A percentile compares a stretch with the other conserved stretches of the same genome.
Conservation (phyloP, 1,284 basidiomycete genomes). For the Sporisorium scitamineum region DNA sequence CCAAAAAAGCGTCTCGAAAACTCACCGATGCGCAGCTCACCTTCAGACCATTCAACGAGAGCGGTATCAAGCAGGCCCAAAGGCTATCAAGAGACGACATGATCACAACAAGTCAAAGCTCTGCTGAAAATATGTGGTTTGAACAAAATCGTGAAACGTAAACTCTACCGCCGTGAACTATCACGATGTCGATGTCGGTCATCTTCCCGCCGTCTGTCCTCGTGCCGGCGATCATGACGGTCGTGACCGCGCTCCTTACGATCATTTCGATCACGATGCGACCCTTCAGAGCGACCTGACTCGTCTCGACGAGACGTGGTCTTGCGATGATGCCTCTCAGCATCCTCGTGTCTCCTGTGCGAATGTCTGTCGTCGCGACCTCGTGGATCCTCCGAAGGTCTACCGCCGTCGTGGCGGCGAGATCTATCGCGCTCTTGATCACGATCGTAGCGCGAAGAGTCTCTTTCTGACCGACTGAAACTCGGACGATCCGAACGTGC, state of each 20-base stretch:
- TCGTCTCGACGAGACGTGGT: slow-evolving; percentile 20
- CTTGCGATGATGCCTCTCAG: slow-evolving; percentile 16
- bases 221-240: slow-evolving; percentile 5
- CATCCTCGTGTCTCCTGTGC: slow-evolving; percentile 8
- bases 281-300: slow-evolving; percentile 14
- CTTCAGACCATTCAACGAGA: too few species aligned
- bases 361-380: slow-evolving; percentile 15
- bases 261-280: slow-evolving; percentile 7
- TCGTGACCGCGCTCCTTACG: slow-evolving; percentile 11
- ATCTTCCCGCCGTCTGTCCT: slow-evolving; percentile 8
- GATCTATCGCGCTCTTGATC: not conserved
- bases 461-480: not conserved
- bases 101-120: not conserved
- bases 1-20: not conserved
- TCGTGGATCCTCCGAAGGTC: slow-evolving; percentile 1
- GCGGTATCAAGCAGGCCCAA: too few species aligned
- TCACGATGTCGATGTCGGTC: slow-evolving; percentile 14
- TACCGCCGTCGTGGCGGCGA: slow-evolving; percentile 2
- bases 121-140: not conserved
- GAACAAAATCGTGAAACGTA: not conserved
- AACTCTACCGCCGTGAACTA: slow-evolving; percentile 11
- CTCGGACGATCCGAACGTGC: not conserved
- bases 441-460: not conserved
- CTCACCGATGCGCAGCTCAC: too few species aligned
- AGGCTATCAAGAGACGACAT: not conserved